phyloP scores from a whole-genome alignment of 805 yeast species.

The Candida nitratophila region DNA sequence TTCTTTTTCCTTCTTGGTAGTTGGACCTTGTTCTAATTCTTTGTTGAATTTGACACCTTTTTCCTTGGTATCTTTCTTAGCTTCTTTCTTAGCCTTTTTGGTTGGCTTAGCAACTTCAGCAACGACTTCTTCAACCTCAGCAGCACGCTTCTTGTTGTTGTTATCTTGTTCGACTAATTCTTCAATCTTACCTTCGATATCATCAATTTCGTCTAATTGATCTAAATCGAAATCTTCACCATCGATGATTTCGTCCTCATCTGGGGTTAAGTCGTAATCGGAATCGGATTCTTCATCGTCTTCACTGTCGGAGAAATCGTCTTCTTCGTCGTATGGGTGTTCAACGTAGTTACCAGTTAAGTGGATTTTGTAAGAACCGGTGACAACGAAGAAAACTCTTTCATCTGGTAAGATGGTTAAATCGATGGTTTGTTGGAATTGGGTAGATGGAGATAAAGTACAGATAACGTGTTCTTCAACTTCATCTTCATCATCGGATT shows the following conservation, averaged over 20 bases:
- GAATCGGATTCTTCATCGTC: constrained; percentile 38
- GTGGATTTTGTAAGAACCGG: constrained; percentile 93
- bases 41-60: constrained; percentile 80
- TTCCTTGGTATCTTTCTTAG: constrained; percentile 21
- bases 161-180: constrained; percentile 68
- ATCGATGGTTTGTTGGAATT: constrained; percentile 86
- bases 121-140: constrained; percentile 25
- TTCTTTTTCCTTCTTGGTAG: constrained; percentile 29
- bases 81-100: constrained; percentile 23
- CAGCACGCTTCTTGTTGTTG: constrained; percentile 30
- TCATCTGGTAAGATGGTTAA: constrained; percentile 88
- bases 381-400: constrained; percentile 88
- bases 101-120: constrained; percentile 17
- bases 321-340: constrained; percentile 82
- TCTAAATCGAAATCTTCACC: constrained; percentile 51
- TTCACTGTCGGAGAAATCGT: constrained; percentile 41
- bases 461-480: constrained; percentile 80
- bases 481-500: constrained; percentile 61
- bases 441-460: constrained; percentile 81
- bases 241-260: constrained; percentile 57
- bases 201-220: constrained; percentile 61
- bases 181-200: constrained; percentile 65
- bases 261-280: constrained; percentile 67
- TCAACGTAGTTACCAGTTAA: constrained; percentile 92
- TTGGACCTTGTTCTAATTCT: constrained; percentile 92